Percentiles rank a stretch among this genome's conserved stretches.
phyloP scores from a whole-genome alignment of 192 early-diverging fungal genomes.

The Mycoemilia scoparia region DNA sequence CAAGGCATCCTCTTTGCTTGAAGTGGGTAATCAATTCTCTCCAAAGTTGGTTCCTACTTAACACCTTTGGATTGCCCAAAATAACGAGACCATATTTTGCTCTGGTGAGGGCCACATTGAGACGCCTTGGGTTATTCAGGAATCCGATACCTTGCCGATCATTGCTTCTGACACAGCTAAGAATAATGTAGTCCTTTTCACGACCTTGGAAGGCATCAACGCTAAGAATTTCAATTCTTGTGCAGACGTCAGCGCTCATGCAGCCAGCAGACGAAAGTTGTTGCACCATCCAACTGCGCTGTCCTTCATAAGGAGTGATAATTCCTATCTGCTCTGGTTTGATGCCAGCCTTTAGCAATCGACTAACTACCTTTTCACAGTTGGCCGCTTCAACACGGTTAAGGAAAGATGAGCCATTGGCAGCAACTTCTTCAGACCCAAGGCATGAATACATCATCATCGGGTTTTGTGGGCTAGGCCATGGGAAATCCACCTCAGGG shows the following conservation, averaged over 20 bases:
- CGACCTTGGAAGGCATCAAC: slow-evolving; percentile 99
- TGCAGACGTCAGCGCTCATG: slow-evolving; percentile 83
- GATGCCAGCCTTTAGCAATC: slow-evolving; percentile 75
- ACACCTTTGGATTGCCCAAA: slow-evolving; percentile 86
- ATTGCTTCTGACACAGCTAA: slow-evolving; percentile 93
- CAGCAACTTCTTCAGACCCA: slow-evolving; percentile 91
- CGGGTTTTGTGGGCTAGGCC: slow-evolving; percentile 83
- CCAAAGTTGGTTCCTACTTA: slow-evolving; percentile 89
- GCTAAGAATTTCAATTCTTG: slow-evolving; percentile 96
- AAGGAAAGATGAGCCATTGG: slow-evolving; percentile 92
- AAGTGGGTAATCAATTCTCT: slow-evolving; percentile 87
- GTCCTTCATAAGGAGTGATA: slow-evolving; percentile 98
- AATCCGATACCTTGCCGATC: slow-evolving; percentile 94
- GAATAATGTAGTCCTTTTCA: slow-evolving; percentile 98
- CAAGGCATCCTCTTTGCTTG: slow-evolving; percentile 74
- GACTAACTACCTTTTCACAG: slow-evolving; percentile 91
- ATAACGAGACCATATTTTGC: slow-evolving; percentile 89
- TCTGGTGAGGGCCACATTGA: slow-evolving; percentile 79
- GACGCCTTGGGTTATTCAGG: slow-evolving; percentile 73
- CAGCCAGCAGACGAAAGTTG: slow-evolving; percentile 92
- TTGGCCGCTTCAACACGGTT: slow-evolving; percentile 94
- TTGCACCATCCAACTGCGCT: slow-evolving; percentile 83
- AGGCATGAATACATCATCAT: slow-evolving; percentile 90
- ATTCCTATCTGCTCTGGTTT: slow-evolving; percentile 85
- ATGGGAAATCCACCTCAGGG: slow-evolving; percentile 82